These are phyloP conservation scores for Biscogniauxia mediterranea DNA, from an alignment of 2,329 filamentous ascomycete species.

Conservation along the genomic window DNA sequence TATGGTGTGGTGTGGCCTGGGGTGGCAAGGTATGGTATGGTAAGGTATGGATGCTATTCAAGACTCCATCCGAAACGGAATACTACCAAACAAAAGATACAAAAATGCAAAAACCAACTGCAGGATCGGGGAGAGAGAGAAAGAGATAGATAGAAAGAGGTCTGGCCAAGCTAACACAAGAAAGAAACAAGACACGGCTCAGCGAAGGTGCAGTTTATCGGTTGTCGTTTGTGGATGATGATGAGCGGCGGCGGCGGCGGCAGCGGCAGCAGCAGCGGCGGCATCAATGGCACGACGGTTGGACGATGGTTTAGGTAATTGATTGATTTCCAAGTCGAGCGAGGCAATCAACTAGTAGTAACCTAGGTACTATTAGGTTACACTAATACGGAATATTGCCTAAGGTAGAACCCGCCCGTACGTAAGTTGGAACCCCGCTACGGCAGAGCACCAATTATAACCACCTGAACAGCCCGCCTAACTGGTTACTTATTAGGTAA, in stretches of 20 bases:
- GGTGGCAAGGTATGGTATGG: too few relatives aligned
- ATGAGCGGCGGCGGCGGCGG: too few relatives aligned
- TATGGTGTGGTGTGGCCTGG: too few relatives aligned
- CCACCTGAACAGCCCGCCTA: too few relatives aligned
- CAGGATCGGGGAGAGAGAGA: neutral
- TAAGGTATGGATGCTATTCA: slow-evolving; percentile 16
- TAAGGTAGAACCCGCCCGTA: neutral
- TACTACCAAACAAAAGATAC: neutral
- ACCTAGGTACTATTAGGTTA: too few relatives aligned
- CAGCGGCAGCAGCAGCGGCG: neutral
- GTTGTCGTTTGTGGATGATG: too few relatives aligned
- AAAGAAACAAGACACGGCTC: too few relatives aligned
- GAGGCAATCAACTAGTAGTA: too few relatives aligned
- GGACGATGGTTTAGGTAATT: neutral
- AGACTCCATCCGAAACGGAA: slow-evolving; percentile 3
- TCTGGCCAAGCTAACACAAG: too few relatives aligned
- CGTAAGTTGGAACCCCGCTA: neutral
- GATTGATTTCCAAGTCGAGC: neutral
- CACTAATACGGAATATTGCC: neutral
- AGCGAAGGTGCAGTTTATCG: neutral
- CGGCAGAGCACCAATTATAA: too few relatives aligned
- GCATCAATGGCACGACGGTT: neutral
- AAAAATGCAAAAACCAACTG: neutral
- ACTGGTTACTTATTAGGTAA: too few relatives aligned
- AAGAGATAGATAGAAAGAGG: neutral